Conservation (phyloP, 306 rosid species). For the Gastrolobium villosum region DNA sequence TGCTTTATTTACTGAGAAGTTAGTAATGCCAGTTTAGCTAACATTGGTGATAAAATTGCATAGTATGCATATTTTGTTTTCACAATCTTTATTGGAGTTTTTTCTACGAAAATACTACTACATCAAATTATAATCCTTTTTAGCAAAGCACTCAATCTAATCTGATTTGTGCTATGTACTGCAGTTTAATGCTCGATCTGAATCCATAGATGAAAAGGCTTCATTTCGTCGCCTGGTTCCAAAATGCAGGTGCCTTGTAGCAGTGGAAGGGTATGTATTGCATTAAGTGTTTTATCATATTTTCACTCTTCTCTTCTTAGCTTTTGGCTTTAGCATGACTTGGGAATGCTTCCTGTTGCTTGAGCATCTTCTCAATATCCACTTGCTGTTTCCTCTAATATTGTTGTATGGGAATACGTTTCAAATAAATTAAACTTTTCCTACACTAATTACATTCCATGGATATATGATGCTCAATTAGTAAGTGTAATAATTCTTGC, state of each 20-base stretch:
- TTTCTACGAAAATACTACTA: constrained; percentile 4
- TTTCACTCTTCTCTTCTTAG: constrained; percentile 10
- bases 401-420: background rate
- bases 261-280: constrained; percentile 76
- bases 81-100: constrained; percentile 21
- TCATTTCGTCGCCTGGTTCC: constrained; percentile 85
- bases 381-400: constrained; percentile 8
- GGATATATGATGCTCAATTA: background rate
- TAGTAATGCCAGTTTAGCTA: constrained; percentile 18
- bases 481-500: constrained; percentile 1
- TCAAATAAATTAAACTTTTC: background rate
- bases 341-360: constrained; percentile 17
- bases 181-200: constrained; percentile 93
- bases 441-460: constrained; percentile 2
- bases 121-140: constrained; percentile 1
- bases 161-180: constrained; percentile 32
- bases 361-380: background rate
- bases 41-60: background rate
- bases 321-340: constrained; percentile 18
- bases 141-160: constrained; percentile 24
- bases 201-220: constrained; percentile 76
- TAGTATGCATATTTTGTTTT: constrained; percentile 18
- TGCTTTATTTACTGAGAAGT: background rate
- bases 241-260: constrained; percentile 82
- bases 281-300: constrained; percentile 3